These are phyloP conservation scores for Hypomyces perniciosus DNA, from an alignment of 2,329 filamentous ascomycete species.

Conservation along the genomic window DNA sequence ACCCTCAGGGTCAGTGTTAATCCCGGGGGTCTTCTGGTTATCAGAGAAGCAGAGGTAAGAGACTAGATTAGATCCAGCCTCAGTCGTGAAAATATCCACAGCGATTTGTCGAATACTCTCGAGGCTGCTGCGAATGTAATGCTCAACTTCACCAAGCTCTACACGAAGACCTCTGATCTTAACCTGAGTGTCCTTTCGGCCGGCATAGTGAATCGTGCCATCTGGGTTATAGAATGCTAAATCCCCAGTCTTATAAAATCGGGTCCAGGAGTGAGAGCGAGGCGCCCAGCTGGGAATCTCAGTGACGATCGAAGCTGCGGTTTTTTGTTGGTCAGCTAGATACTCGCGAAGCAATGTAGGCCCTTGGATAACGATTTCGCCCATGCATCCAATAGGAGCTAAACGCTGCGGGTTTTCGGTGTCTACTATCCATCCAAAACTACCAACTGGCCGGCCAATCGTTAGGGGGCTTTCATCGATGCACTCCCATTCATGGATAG, in stretches of 20 bases:
- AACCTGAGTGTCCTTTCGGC: constrained; percentile 7
- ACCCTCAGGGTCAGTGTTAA: background rate
- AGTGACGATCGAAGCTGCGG: background rate
- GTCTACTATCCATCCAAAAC: constrained; percentile 5
- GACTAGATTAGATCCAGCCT: background rate
- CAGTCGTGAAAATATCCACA: constrained; percentile 4
- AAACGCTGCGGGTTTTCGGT: constrained; percentile 1
- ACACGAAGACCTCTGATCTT: constrained; percentile 7
- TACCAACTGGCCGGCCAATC: constrained; percentile 2
- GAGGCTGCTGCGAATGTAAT: background rate
- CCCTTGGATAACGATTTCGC: constrained; percentile 10
- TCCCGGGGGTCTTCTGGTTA: background rate
- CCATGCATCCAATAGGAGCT: constrained; percentile 5
- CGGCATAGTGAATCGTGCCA: constrained; percentile 7
- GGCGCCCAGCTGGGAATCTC: background rate
- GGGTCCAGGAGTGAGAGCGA: background rate
- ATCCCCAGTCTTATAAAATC: constrained; percentile 8
- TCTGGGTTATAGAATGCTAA: constrained; percentile 1
- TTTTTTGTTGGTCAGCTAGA: background rate
- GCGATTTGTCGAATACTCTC: background rate
- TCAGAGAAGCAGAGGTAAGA: constrained; percentile 1
- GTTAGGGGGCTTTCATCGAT: background rate
- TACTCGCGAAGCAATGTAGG: constrained; percentile 4
- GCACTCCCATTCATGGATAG: background rate
- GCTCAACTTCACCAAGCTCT: constrained; percentile 12